phyloP scores from a whole-genome alignment of 2,329 filamentous ascomycete species.

The Blastomyces silverae region DNA sequence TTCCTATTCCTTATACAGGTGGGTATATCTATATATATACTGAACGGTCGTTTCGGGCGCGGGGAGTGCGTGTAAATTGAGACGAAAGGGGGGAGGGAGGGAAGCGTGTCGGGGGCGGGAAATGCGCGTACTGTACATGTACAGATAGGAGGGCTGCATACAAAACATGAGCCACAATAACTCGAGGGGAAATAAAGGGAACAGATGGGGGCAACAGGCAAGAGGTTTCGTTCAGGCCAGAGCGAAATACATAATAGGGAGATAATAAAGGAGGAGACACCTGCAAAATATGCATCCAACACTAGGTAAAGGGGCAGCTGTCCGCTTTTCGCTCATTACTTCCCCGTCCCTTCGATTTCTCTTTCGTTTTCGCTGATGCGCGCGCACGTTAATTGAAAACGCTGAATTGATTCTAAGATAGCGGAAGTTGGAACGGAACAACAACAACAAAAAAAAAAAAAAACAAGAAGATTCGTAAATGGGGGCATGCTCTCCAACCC shows the following conservation, averaged over 20 bases:
- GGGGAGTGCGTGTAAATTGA: background rate
- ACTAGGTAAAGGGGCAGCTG: background rate
- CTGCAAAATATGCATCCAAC: background rate
- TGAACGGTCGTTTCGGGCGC: background rate
- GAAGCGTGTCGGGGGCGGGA: too few species aligned
- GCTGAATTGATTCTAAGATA: conserved; percentile 3
- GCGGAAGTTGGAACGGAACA: background rate
- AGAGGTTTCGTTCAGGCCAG: background rate
- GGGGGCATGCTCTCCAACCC: background rate
- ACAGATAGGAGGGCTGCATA: background rate
- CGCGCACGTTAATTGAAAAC: background rate
- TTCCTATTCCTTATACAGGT: conserved; percentile 7
- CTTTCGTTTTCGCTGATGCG: conserved; percentile 1
- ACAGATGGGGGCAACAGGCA: conserved; percentile 1
- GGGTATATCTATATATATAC: background rate
- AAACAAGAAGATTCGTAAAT: background rate
- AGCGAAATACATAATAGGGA: too few species aligned
- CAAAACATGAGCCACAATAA: background rate
- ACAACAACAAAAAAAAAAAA: background rate
- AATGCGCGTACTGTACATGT: background rate
- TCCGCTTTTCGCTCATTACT: background rate
- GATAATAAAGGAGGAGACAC: background rate
- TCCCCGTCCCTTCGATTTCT: background rate
- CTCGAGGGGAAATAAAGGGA: background rate
- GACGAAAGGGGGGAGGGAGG: background rate